A percentile compares a stretch with the other conserved stretches of the same genome.
Conservation (phyloP, 2,329 filamentous ascomycete genomes). For the Claviceps sorghi region DNA sequence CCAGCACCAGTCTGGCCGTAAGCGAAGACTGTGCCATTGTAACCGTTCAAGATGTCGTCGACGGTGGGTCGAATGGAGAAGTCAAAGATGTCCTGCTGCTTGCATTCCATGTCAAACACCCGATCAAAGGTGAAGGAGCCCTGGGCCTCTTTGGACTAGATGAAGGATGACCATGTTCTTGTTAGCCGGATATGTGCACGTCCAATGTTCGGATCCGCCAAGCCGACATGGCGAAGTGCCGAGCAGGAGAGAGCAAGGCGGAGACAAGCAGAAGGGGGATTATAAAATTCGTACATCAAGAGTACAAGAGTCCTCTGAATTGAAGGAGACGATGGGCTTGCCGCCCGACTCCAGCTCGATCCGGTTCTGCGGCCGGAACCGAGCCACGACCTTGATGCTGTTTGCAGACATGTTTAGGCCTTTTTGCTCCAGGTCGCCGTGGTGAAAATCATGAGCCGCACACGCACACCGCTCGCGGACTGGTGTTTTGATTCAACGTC, state of each 20-base stretch:
- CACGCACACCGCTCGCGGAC: constrained; percentile 2
- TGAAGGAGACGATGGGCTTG: constrained; percentile 80
- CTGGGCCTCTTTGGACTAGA: constrained; percentile 63
- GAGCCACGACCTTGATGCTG: constrained; percentile 81
- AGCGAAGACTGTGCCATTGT: constrained; percentile 97
- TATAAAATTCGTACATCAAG: constrained; percentile 55
- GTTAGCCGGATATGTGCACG: constrained; percentile 11
- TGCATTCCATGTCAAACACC: constrained; percentile 87
- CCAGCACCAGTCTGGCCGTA: constrained; percentile 97
- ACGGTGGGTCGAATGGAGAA: constrained; percentile 94
- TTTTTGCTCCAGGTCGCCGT: constrained; percentile 2
- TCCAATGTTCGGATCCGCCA: neutral
- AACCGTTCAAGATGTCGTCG: constrained; percentile 95
- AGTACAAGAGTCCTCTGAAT: constrained; percentile 74
- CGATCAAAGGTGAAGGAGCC: constrained; percentile 93
- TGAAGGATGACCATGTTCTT: constrained; percentile 7
- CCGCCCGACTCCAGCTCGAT: constrained; percentile 81
- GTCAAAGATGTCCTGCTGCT: constrained; percentile 89
- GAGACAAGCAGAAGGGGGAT: constrained; percentile 19
- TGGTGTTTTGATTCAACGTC: neutral
- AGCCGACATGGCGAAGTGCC: neutral
- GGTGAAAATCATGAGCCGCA: constrained; percentile 7
- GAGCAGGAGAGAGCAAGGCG: constrained; percentile 1
- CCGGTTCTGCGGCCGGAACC: constrained; percentile 95
- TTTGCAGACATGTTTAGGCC: constrained; percentile 40